Evolutionary conservation across 2,329 filamentous ascomycete species (phyloP).

Genomic region (Hortaea sp.): DNA sequence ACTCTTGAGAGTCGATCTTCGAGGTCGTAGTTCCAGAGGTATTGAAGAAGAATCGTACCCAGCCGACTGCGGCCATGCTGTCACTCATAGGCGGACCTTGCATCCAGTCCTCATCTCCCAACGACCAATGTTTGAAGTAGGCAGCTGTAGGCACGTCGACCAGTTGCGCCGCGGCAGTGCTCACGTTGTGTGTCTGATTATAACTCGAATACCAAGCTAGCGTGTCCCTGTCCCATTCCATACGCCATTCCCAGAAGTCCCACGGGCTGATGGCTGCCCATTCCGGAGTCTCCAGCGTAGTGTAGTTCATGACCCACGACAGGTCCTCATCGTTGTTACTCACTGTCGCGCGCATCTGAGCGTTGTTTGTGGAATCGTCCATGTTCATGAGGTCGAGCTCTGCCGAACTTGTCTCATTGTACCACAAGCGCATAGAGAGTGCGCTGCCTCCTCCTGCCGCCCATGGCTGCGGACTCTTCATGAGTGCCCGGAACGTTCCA

Average conservation of each 20-base stretch:
- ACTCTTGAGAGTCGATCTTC: constrained; percentile 9
- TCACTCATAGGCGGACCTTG: constrained; percentile 33
- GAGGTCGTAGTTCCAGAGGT: constrained; percentile 30
- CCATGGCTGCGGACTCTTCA: constrained; percentile 30
- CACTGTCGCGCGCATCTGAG: constrained; percentile 25
- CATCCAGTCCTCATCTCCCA: constrained; percentile 35
- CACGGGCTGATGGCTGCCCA: constrained; percentile 26
- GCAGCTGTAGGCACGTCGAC: constrained; percentile 34
- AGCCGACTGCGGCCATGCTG: constrained; percentile 35
- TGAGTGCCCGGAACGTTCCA: constrained; percentile 36
- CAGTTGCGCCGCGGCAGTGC: constrained; percentile 26
- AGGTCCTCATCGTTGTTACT: constrained; percentile 29
- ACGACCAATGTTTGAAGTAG: constrained; percentile 40
- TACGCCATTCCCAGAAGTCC: constrained; percentile 36
- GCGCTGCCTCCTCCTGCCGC: constrained; percentile 28
- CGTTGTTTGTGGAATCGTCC: constrained; percentile 22
- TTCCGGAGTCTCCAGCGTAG: constrained; percentile 24
- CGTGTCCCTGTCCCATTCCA: constrained; percentile 38
- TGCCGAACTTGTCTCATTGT: constrained; percentile 35
- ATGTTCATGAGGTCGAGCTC: constrained; percentile 39
- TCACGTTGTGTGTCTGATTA: constrained; percentile 10
- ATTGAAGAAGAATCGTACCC: constrained; percentile 43
- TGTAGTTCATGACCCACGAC: constrained; percentile 33
- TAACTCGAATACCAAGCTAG: constrained; percentile 32
- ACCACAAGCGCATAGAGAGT: constrained; percentile 36